Evolutionary conservation across 305 asterid species (phyloP), one percentile per base, ranked within the genome.

Genomic region (Fraxinus nigra): DNA sequence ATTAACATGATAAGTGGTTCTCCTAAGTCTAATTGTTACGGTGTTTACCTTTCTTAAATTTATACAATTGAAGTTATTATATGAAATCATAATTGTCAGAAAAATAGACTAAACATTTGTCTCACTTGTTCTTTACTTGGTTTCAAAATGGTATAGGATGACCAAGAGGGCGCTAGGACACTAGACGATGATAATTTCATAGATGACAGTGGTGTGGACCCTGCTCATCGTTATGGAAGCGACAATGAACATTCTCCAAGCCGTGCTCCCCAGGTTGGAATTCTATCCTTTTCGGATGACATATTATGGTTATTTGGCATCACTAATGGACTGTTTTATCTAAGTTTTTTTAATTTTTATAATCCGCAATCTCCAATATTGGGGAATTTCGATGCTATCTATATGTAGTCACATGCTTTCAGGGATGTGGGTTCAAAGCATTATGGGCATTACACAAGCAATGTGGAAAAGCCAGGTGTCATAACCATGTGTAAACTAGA

Each of bases 121-220:
- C 5, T 61, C 5, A 8, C 30, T 7, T 61, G 32, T 40, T 84
- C 79, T 37, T 83, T 79, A 37, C 65, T 56, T 81, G 35, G 76
- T 82, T 78, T 79, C 24, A 73, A 79, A 43, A 77, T 86, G 82
- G 22, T 86, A 30, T 82, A 92, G 98, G 97, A 94, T 87, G 98
- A 95, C 85, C 92, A 85, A 26, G 95, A 94, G 73, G 99, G 97
- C 81, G 75, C 72, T 28, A 87, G 93, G 89, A 92, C 88, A 1
- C 0, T 90, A 74, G 93, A 94, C 76, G 99, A 95, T 89, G 99
- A 93, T 85, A 93, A 95, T 85, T 95, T 95, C 91, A 95, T 95
- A n/a, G 98, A 95, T 87, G 99, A 95, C 84, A 87, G 75, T 81
- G 99, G 99, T 18, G 87, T 93, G 82, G 97, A 93, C 85, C 97